A percentile compares a stretch with the other conserved stretches of the same genome.
Evolutionary conservation across 495 filamentous ascomycete species (phyloP).

Genomic region (Aspergillus avenaceus): DNA sequence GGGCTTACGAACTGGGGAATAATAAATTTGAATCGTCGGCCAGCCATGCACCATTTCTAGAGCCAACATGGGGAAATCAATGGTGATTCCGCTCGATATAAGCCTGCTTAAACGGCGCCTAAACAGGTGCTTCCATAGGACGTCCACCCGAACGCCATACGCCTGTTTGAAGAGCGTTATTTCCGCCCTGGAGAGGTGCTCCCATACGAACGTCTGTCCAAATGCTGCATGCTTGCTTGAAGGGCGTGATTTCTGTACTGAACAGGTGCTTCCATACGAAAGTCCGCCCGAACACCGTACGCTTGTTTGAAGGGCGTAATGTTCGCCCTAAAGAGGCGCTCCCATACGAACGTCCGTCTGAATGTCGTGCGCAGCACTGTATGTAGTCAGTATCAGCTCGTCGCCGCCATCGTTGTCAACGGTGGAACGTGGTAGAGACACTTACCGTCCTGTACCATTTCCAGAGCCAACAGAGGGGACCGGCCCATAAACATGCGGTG

Average conservation of each 20-base stretch:
- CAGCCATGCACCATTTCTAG: no score
- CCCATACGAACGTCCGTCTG: slow-evolving; percentile 36
- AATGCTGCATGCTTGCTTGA: slow-evolving; percentile 17
- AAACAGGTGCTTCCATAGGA: no score
- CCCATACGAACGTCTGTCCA: slow-evolving; percentile 37
- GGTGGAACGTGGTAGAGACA: background rate
- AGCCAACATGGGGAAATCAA: no score
- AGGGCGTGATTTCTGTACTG: no score
- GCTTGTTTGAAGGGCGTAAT: slow-evolving; percentile 72
- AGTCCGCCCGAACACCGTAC: no score
- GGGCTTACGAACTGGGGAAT: no score
- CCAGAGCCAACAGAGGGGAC: slow-evolving; percentile 69
- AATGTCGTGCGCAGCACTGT: slow-evolving; percentile 27
- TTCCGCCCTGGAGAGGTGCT: slow-evolving; percentile 75
- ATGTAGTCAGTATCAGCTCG: background rate
- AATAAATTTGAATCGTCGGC: no score
- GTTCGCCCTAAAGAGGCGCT: slow-evolving; percentile 75
- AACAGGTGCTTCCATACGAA: no score
- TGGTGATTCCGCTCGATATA: slow-evolving; percentile 76
- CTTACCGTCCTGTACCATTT: slow-evolving; percentile 45
- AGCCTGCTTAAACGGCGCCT: no score
- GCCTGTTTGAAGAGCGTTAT: slow-evolving; percentile 72
- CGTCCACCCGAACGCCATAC: no score
- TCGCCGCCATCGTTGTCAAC: background rate
- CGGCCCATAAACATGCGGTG: slow-evolving; percentile 82